phyloP scores from a whole-genome alignment of 768 basidiomycete genomes.

The Clitopilus hobsonii region DNA sequence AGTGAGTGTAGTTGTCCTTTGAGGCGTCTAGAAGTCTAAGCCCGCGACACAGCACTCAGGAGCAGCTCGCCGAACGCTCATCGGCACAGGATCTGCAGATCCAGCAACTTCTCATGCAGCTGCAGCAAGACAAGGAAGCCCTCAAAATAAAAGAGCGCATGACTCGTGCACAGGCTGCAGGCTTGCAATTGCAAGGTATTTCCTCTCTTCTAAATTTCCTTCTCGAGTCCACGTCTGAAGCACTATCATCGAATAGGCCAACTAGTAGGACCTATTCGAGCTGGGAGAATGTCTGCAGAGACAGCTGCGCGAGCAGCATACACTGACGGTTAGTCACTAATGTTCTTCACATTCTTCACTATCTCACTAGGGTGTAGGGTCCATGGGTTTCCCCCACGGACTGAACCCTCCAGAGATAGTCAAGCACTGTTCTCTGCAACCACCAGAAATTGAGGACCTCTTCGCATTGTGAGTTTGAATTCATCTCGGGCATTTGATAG shows the following conservation, averaged over 20 bases:
- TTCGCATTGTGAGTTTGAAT: conserved; percentile 43
- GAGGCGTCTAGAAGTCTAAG: not conserved
- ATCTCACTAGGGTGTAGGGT: not conserved
- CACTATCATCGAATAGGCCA: not conserved
- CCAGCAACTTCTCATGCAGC: conserved; percentile 34
- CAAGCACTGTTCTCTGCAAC: conserved; percentile 42
- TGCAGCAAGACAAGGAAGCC: conserved; percentile 35
- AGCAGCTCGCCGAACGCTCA: conserved; percentile 44
- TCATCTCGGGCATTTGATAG: not conserved
- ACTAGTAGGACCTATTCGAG: not conserved
- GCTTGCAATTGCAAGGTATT: conserved; percentile 4
- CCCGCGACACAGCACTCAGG: conserved; percentile 40
- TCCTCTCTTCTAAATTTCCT: not conserved
- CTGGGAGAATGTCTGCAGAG: conserved; percentile 26
- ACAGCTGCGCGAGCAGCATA: conserved; percentile 30
- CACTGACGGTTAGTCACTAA: conserved; percentile 21
- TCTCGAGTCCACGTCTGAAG: not conserved
- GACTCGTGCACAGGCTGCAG: conserved; percentile 20
- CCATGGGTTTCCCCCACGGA: not conserved
- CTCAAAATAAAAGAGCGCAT: conserved; percentile 39
- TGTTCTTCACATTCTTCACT: not conserved
- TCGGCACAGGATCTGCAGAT: conserved; percentile 43
- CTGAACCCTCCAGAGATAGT: conserved; percentile 40
- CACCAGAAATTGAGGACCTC: conserved; percentile 45
- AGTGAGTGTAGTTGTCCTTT: conserved; percentile 28